Evolutionary conservation across 2,329 filamentous ascomycete genomes (phyloP).

Genomic region (Cryphonectria parasitica): DNA sequence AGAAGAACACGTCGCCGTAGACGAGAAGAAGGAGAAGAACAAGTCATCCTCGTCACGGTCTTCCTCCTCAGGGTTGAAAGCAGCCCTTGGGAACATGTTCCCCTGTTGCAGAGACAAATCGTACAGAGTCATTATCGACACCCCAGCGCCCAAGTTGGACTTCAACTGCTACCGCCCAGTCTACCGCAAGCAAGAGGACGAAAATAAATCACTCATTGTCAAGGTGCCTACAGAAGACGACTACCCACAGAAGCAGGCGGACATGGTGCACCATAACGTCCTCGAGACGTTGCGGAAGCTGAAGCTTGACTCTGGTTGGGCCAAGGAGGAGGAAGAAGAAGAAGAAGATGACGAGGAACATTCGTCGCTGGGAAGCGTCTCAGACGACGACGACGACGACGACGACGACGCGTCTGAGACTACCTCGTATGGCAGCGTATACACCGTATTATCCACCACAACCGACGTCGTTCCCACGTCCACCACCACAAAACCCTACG

Average conservation of each 20-base stretch:
- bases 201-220: neutral
- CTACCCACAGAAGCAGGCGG: neutral
- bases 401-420: neutral
- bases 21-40: neutral
- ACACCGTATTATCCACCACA: neutral
- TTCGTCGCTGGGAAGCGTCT: neutral
- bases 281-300: neutral
- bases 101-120: neutral
- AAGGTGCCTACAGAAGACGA: neutral
- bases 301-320: neutral
- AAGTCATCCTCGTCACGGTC: neutral
- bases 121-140: neutral
- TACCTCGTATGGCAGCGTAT: constrained; percentile 4
- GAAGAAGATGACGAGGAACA: neutral
- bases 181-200: neutral
- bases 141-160: neutral
- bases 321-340: neutral
- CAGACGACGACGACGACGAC: neutral
- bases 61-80: neutral
- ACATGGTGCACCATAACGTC: neutral
- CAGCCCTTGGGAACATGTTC: neutral
- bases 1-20: neutral
- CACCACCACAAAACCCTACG: neutral
- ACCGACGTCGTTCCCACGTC: neutral
- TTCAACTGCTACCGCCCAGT: neutral